Conservation (phyloP, 1,284 basidiomycete species). For the Porogramme epimiltina region DNA sequence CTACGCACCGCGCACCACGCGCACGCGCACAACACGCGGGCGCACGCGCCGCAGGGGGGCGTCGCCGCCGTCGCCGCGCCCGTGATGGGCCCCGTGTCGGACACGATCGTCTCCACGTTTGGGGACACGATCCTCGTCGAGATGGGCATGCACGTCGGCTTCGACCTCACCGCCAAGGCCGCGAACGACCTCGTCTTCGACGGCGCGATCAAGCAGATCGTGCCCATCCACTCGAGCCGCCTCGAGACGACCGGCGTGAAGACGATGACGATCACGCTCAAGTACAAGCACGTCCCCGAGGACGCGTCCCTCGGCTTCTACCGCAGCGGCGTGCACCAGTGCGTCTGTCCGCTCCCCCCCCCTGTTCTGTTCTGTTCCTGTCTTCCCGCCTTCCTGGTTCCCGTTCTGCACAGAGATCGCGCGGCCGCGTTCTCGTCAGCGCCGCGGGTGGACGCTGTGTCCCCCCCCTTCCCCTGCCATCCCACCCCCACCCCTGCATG, state of each 20-base stretch:
- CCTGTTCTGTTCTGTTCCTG: not conserved
- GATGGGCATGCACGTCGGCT: conserved; percentile 54
- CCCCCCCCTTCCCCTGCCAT: not conserved
- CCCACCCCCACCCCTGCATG: not conserved
- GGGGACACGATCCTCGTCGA: conserved; percentile 61
- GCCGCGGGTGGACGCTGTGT: not conserved
- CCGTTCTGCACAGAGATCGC: too few species aligned
- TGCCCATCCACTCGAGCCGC: conserved; percentile 52
- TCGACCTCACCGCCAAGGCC: conserved; percentile 49
- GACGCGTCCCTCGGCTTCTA: conserved; percentile 66
- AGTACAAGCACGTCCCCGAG: conserved; percentile 58
- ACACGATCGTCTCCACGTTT: conserved; percentile 49
- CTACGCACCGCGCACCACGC: too few species aligned
- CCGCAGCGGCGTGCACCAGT: conserved; percentile 59
- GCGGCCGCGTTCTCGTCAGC: too few species aligned
- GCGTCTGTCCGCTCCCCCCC: conserved; percentile 20
- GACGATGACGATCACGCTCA: conserved; percentile 58
- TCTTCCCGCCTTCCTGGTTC: too few species aligned
- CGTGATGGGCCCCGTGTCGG: conserved; percentile 56
- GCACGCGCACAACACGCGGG: too few species aligned
- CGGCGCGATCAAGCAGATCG: conserved; percentile 47
- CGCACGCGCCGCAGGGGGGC: too few species aligned
- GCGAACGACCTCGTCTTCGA: conserved; percentile 59
- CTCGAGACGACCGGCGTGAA: conserved; percentile 63
- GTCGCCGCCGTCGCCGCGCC: conserved; percentile 58